Evolutionary conservation across 176 grass and related monocot species (phyloP).

Genomic region (Aegilops speltoides): DNA sequence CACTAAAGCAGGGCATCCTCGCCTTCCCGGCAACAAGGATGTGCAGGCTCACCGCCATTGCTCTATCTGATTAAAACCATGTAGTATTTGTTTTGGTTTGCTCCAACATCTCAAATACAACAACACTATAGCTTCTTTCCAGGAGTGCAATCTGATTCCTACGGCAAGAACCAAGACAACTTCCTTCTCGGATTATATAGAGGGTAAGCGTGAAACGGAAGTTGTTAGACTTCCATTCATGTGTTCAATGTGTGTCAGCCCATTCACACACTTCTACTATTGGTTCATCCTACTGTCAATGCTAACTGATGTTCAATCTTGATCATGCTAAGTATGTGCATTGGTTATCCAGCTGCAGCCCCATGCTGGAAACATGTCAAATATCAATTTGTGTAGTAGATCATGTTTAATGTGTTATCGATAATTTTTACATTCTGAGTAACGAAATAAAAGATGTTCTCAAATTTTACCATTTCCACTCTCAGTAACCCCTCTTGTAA

Average conservation of each 20-base stretch:
- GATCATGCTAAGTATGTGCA: too few species aligned
- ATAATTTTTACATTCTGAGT: too few species aligned
- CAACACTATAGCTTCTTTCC: neutral
- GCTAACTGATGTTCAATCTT: neutral
- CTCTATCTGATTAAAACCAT: too few species aligned
- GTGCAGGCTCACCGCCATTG: neutral
- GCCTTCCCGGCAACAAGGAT: too few species aligned
- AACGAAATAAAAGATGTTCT: too few species aligned
- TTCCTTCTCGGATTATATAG: neutral
- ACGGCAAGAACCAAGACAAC: neutral
- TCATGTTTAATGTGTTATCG: too few species aligned
- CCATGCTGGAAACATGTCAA: too few species aligned
- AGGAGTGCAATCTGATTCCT: neutral
- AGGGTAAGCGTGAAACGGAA: neutral
- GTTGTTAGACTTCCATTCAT: neutral
- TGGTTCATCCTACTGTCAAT: neutral
- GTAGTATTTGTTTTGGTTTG: neutral
- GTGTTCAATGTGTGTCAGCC: neutral
- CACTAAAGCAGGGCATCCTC: too few species aligned
- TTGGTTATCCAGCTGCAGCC: too few species aligned
- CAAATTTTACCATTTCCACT: too few species aligned
- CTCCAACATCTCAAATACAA: neutral
- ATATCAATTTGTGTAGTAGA: too few species aligned
- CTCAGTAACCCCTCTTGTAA: too few species aligned
- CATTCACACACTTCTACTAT: neutral